Evolutionary conservation across 2,329 filamentous ascomycete species (phyloP).

Genomic region (Pseudogymnoascus destructans): DNA sequence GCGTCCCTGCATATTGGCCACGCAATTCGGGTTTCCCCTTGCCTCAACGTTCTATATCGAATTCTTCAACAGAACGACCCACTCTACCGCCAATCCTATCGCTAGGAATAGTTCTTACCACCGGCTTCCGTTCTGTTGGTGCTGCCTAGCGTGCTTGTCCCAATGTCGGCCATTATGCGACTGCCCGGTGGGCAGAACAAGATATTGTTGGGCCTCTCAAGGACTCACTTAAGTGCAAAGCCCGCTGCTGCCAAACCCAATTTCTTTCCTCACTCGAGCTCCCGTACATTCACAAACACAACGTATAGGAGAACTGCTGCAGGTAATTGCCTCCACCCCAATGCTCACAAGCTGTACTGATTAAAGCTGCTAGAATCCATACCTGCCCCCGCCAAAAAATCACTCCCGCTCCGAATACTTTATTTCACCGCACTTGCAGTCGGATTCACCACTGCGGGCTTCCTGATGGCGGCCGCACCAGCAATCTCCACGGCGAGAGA

Average conservation of each 20-base stretch:
- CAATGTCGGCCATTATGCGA: neutral
- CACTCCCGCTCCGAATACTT: conserved; percentile 34
- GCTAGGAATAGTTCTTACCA: neutral
- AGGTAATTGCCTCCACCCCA: neutral
- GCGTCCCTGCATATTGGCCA: conserved; percentile 3
- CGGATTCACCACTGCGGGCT: conserved; percentile 37
- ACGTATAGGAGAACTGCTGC: neutral
- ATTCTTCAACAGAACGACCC: conserved; percentile 1
- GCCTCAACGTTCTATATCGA: neutral
- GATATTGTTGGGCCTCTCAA: neutral
- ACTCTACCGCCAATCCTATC: neutral
- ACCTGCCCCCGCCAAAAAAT: conserved; percentile 20
- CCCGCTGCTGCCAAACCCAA: neutral
- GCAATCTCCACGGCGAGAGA: conserved; percentile 36
- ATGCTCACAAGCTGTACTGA: neutral
- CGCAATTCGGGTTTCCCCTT: neutral
- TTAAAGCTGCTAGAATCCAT: neutral
- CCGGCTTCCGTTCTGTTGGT: neutral
- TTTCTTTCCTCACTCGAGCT: neutral
- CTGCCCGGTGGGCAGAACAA: neutral
- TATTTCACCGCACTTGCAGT: conserved; percentile 35
- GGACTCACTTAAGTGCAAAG: neutral
- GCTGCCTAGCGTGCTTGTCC: neutral
- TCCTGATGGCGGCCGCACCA: conserved; percentile 43
- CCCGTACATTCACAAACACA: neutral